Conservation (phyloP, 179 eudicot species). For the Spergularia azorica region DNA sequence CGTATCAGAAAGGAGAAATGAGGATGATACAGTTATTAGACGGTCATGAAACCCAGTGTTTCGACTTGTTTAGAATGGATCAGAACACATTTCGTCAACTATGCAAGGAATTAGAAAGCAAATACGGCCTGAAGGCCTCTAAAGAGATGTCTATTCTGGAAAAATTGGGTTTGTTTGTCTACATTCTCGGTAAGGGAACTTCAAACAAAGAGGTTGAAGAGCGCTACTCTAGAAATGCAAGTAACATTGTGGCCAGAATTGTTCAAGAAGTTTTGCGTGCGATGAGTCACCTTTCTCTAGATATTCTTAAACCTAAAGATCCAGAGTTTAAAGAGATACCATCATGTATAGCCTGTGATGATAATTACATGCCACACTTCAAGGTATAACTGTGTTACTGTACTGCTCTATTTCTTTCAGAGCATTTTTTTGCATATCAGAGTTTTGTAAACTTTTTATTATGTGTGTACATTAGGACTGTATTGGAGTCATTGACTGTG, state of each 20-base stretch:
- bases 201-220: slow-evolving; percentile 1
- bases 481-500: slow-evolving; percentile 25
- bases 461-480: not conserved
- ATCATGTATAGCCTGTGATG: not conserved
- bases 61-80: slow-evolving; percentile 9
- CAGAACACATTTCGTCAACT: not conserved
- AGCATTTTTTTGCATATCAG: not conserved
- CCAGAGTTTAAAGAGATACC: slow-evolving; percentile 12
- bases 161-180: slow-evolving; percentile 7
- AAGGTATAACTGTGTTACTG: not conserved
- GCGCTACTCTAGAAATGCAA: not conserved
- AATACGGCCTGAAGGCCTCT: not conserved
- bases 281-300: not conserved
- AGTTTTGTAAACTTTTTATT: not conserved
- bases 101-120: not conserved
- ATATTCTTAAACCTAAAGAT: slow-evolving; percentile 14
- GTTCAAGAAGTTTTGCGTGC: slow-evolving; percentile 22
- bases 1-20: not conserved
- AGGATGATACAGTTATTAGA: slow-evolving; percentile 10
- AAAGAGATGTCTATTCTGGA: slow-evolving; percentile 1
- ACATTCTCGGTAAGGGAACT: not conserved
- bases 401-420: too few relatives aligned
- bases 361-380: slow-evolving; percentile 19
- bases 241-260: slow-evolving; percentile 13
- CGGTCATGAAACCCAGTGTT: not conserved